These are phyloP conservation scores for Xylariaceae sp. DNA, from an alignment of 2,329 filamentous ascomycete genomes.

Conservation along the genomic window DNA sequence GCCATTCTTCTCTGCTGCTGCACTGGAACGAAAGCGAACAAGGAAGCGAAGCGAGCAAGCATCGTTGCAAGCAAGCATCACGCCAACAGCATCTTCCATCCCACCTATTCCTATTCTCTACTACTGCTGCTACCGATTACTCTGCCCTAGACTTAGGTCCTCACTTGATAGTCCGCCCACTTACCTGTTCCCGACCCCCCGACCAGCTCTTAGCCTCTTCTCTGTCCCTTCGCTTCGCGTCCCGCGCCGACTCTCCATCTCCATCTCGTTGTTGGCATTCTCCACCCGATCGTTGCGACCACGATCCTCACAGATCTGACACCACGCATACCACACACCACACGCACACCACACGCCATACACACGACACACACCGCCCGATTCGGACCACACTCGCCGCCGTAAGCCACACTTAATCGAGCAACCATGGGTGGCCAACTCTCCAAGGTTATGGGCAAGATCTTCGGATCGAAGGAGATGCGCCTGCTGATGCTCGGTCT, in stretches of 20 bases:
- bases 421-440: slow-evolving; percentile 77
- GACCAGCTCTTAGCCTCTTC: neutral
- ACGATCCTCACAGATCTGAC: neutral
- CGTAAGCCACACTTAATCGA: neutral
- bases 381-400: too few species aligned
- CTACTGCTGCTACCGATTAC: too few species aligned
- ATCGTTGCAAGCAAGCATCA: too few species aligned
- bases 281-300: neutral
- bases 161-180: neutral
- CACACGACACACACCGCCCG: too few species aligned
- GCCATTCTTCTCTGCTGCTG: too few species aligned
- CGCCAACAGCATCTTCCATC: too few species aligned
- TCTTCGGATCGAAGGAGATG: slow-evolving; percentile 99
- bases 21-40: too few species aligned
- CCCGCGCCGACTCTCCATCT: neutral
- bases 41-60: too few species aligned
- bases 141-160: too few species aligned
- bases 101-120: too few species aligned
- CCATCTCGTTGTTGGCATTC: neutral
- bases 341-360: neutral
- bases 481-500: slow-evolving; percentile 95
- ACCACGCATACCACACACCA: neutral
- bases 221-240: neutral
- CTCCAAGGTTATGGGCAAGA: slow-evolving; percentile 96
- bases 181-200: neutral